phyloP scores from a whole-genome alignment of 176 grass and related monocot species.

The Carex scoparia region DNA sequence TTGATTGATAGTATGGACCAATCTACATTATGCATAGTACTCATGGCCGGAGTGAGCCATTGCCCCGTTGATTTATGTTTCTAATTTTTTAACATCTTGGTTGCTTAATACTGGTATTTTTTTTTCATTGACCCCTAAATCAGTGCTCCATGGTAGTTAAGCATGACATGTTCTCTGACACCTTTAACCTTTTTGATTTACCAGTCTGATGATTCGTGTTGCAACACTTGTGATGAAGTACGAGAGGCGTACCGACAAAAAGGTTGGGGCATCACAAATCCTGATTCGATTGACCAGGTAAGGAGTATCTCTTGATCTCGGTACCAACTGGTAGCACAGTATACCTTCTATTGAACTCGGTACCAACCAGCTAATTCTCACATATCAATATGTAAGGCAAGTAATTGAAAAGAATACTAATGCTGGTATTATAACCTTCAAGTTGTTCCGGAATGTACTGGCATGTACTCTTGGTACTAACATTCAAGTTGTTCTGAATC shows the following conservation, averaged over 20 bases:
- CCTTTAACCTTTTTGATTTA: constrained; percentile 19
- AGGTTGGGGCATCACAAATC: constrained; percentile 88
- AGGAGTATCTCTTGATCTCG: background rate
- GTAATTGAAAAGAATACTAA: background rate
- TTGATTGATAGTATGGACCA: too few species aligned
- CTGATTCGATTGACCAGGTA: constrained; percentile 90
- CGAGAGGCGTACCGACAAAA: constrained; percentile 93
- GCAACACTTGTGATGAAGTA: constrained; percentile 96
- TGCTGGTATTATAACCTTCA: background rate
- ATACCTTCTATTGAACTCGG: background rate
- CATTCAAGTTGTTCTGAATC: background rate
- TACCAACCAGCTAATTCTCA: background rate
- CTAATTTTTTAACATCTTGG: background rate
- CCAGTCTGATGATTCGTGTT: constrained; percentile 82
- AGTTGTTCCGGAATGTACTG: background rate
- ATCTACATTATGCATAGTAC: too few species aligned
- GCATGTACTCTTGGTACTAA: background rate
- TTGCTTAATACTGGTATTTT: background rate
- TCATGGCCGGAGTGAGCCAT: background rate
- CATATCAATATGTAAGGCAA: background rate
- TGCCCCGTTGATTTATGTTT: background rate
- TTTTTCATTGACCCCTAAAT: background rate
- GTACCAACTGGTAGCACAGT: background rate
- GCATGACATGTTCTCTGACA: background rate
- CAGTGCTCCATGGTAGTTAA: background rate